These are phyloP conservation scores for Phytophthora lateralis DNA, from an alignment of 352 stramenopile species.

Conservation along the genomic window DNA sequence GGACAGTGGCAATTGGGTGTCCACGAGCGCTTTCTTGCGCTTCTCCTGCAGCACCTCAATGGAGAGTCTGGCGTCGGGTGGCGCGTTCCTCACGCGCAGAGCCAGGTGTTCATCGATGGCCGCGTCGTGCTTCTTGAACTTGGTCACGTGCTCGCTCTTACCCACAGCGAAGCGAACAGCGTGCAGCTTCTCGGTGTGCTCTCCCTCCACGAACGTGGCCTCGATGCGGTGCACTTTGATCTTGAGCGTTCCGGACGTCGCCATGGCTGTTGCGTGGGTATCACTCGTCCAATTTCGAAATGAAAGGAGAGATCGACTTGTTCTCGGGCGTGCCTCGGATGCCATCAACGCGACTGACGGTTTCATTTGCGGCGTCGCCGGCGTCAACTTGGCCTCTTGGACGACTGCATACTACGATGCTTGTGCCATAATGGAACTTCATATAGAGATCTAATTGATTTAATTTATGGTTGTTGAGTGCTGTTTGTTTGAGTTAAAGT, in stretches of 20 bases:
- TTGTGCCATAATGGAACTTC: background rate
- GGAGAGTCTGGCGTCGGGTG: slow-evolving; percentile 33
- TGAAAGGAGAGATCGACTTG: slow-evolving; percentile 8
- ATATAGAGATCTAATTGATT: background rate
- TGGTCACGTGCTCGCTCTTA: slow-evolving; percentile 21
- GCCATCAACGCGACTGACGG: background rate
- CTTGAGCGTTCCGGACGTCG: slow-evolving; percentile 31
- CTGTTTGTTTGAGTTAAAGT: no score
- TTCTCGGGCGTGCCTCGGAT: no score
- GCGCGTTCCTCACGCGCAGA: slow-evolving; percentile 37
- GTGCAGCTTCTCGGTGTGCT: slow-evolving; percentile 21
- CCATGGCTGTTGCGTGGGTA: slow-evolving; percentile 14
- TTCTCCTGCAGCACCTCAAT: slow-evolving; percentile 49
- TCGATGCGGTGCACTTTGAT: slow-evolving; percentile 37
- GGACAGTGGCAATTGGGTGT: slow-evolving; percentile 31
- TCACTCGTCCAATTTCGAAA: slow-evolving; percentile 31
- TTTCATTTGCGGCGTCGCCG: slow-evolving; percentile 13
- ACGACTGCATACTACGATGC: background rate
- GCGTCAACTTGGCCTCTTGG: slow-evolving; percentile 9
- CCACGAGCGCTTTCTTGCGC: slow-evolving; percentile 46
- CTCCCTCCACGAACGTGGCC: slow-evolving; percentile 28
- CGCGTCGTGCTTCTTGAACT: slow-evolving; percentile 24
- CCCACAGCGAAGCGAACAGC: slow-evolving; percentile 27
- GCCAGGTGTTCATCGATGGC: slow-evolving; percentile 39
- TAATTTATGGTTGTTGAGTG: no score